phyloP scores from a whole-genome alignment of 2,329 filamentous ascomycete genomes.

The Fusarium subtropicale region DNA sequence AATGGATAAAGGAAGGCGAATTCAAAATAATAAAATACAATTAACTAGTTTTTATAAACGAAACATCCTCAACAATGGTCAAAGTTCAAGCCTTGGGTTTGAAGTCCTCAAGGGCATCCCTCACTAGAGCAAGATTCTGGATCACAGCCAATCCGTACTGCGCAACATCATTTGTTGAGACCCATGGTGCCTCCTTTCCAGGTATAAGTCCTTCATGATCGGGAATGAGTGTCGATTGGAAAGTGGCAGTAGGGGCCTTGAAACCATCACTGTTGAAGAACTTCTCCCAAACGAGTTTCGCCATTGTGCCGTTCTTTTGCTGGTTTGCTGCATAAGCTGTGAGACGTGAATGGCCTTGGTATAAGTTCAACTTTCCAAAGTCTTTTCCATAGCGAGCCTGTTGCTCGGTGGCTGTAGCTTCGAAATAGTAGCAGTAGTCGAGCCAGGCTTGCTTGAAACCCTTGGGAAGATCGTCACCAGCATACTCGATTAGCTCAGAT shows the following conservation, averaged over 20 bases:
- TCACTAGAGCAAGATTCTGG: conserved; percentile 61
- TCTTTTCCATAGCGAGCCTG: conserved; percentile 61
- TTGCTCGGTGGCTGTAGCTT: conserved; percentile 62
- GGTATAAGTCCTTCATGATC: conserved; percentile 59
- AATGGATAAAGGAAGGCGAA: no score
- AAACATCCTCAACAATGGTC: rapidly evolving
- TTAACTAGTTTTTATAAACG: neutral
- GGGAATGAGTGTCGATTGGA: conserved; percentile 54
- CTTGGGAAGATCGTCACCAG: conserved; percentile 57
- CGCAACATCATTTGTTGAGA: conserved; percentile 67
- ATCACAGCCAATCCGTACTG: conserved; percentile 69
- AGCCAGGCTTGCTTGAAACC: conserved; percentile 67
- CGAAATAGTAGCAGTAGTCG: conserved; percentile 71
- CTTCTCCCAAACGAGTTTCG: conserved; percentile 64
- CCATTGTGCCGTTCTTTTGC: conserved; percentile 59
- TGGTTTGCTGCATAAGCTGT: conserved; percentile 64
- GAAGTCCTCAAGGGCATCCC: conserved; percentile 32
- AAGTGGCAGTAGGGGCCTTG: conserved; percentile 50
- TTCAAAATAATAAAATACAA: no score
- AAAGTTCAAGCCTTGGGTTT: neutral
- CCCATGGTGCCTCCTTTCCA: conserved; percentile 67
- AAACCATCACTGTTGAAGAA: conserved; percentile 63
- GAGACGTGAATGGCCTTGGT: conserved; percentile 69
- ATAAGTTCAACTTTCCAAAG: conserved; percentile 61
- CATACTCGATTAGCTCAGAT: conserved; percentile 65